Conservation (phyloP, 2,329 filamentous ascomycete species). For the Boeremia exigua region DNA sequence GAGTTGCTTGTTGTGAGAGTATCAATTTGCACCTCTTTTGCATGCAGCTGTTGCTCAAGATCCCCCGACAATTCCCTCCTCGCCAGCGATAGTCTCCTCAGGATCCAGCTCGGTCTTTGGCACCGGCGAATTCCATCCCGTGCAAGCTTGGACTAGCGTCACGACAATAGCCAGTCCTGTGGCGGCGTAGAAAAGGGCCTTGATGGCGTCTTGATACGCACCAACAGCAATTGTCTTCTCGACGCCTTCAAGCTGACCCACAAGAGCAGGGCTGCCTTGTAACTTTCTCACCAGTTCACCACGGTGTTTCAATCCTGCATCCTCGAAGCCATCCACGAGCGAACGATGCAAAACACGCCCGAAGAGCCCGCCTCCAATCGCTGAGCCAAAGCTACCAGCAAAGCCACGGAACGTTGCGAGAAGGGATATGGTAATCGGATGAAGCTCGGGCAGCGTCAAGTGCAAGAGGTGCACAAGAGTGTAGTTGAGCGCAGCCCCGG, state of each 20-base stretch:
- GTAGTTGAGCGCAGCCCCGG: conserved; percentile 79
- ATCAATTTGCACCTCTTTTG: background rate
- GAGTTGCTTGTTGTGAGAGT: too few relatives aligned
- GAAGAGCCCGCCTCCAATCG: conserved; percentile 80
- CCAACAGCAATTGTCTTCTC: conserved; percentile 60
- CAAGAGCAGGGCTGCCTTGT: conserved; percentile 65
- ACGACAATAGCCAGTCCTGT: conserved; percentile 58
- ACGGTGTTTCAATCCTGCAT: conserved; percentile 48
- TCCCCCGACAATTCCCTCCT: conserved; percentile 21
- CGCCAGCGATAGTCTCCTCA: conserved; percentile 31
- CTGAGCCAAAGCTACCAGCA: conserved; percentile 79
- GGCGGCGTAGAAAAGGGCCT: conserved; percentile 59
- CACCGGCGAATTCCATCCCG: conserved; percentile 60
- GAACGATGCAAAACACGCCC: conserved; percentile 63
- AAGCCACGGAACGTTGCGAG: conserved; percentile 82
- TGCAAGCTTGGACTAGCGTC: conserved; percentile 62
- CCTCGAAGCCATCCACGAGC: conserved; percentile 64
- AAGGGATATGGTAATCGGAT: conserved; percentile 78
- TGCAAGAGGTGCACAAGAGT: conserved; percentile 81
- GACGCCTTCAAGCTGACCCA: conserved; percentile 55
- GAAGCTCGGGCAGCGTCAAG: conserved; percentile 68
- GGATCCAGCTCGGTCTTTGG: conserved; percentile 24
- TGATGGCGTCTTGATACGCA: conserved; percentile 62
- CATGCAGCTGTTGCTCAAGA: background rate
- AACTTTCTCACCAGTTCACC: conserved; percentile 60